Base-by-base conservation (phyloP, 495 filamentous ascomycete species). In the Neurospora intermedia region DNA sequence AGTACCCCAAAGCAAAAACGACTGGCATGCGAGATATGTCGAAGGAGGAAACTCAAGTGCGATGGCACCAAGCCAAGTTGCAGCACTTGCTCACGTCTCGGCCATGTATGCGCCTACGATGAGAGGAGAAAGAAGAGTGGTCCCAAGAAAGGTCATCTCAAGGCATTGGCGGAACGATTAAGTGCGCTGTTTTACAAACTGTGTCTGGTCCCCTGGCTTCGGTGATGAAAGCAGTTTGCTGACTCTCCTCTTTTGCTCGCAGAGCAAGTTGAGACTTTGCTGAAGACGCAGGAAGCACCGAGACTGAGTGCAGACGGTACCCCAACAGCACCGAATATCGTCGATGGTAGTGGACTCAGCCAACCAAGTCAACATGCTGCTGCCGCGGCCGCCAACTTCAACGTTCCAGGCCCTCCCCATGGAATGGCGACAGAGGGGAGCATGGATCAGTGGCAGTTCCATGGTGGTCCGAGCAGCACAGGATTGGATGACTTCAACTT, bases 81-180 rank as follows among this genome's bases (percentile, higher is more conserved):
- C 81, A 93, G 91, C 77, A 99, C 95, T 31, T 99, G 96, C 81
- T 89, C 92, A 18, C 87, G 96, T 70, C 83, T 99, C 71, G 90
- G 92, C 45, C 96, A 99, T 83, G 90, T 90, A 72, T 99, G 96
- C 84, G 89, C 92, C 15, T 99, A 98, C 78, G 96, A 98, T 83
- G 96, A 99, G 83, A 91, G 94, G 70, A 89, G 96, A 79, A 93
- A 94, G 83, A 99, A 99, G 87, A 98, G 96, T 81, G 96, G 96
- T 10, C 96, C 96, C 5, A 99, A 98, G 84, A 88, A 96, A 79
- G 96, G 96, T 74, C 98, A 99, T 82, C 96, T 99, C 73, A 99
- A 98, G 85, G 93, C 94, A 71, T 80, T 99, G 79, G 96, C 98
- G 83, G 95, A 96, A 73, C 89, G 96, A 77, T 83, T 99, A 78